Base-by-base conservation (phyloP, 805 yeast species). In the Schwanniomyces polymorphus region DNA sequence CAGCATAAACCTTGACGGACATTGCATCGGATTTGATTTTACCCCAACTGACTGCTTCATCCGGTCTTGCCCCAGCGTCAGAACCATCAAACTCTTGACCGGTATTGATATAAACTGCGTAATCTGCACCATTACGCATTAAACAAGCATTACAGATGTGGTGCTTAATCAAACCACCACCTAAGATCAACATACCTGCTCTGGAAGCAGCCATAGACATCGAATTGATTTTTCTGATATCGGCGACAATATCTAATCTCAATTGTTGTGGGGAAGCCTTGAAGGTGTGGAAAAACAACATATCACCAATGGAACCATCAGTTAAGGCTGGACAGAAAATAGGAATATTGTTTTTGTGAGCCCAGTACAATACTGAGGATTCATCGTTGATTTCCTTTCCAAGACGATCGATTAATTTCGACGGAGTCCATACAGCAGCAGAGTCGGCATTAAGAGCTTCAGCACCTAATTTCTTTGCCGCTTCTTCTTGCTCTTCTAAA, bases 91-190 rank as follows among this genome's bases (percentile, higher is more conserved):
- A 94, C 66, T 94, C 99, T 72, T 94, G 98, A 41, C 97, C 99
- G 12, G 99, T 94, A 70, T 94, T 94, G 65, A 94, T 92, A 70
- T 82, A 94, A 16, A 94, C 97, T 5, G 99, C 98, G 64, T 85
- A 90, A 66, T 94, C 99, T 18, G 99, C 99, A 60, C 99, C 99
- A 60, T 94, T 95, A 76, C 99, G 86, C 99, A 94, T 94, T 58
- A 94, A 76, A 65, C 98, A 92, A 11, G 99, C 99, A 63, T 94
- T 94, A 60, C 96, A 91, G 58, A 94, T 94, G 65, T 94, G 99
- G 66, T 94, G 99, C 72, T 94, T 94, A 61, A 94, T 81, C 48
- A 94, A 72, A 37, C 99, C 99, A 59, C 99, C 99, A 48, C 99
- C 99, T 42, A 94, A 79, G 52, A 94, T 85, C 45, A 94, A 74